phyloP scores from a whole-genome alignment of 768 basidiomycete species.

The Rhizopogon sp. region DNA sequence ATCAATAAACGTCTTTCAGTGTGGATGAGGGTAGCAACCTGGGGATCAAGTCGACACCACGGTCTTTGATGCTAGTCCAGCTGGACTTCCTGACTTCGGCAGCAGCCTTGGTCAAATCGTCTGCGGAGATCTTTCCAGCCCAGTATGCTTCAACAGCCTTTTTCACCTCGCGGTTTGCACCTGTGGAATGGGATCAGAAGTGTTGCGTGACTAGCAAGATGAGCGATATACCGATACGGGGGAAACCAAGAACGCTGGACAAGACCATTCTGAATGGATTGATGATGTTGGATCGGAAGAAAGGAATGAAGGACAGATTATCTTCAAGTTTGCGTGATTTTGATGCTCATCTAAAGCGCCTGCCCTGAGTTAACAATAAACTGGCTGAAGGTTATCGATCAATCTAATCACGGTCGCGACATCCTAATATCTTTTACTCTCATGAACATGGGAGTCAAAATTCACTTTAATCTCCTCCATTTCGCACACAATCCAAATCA shows the following conservation, averaged over 20 bases:
- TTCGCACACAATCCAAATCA: slow-evolving; percentile 4
- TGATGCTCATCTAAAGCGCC: slow-evolving; percentile 18
- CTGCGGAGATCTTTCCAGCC: slow-evolving; percentile 85
- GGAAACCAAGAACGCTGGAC: slow-evolving; percentile 89
- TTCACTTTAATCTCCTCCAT: slow-evolving; percentile 1
- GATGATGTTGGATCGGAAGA: slow-evolving; percentile 8
- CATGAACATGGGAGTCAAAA: slow-evolving; percentile 15
- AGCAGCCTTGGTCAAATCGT: slow-evolving; percentile 83
- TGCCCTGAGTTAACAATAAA: slow-evolving; percentile 28
- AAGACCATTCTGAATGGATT: slow-evolving; percentile 50
- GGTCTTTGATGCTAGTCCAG: slow-evolving; percentile 82
- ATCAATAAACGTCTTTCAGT: slow-evolving; percentile 10
- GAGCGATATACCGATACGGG: slow-evolving; percentile 66
- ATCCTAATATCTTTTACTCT: neutral
- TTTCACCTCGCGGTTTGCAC: slow-evolving; percentile 92
- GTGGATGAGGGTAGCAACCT: slow-evolving; percentile 49
- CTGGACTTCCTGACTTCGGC: slow-evolving; percentile 83
- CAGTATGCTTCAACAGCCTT: slow-evolving; percentile 99
- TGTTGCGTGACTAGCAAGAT: neutral
- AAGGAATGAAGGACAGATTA: slow-evolving; percentile 8
- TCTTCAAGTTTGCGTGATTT: slow-evolving; percentile 17
- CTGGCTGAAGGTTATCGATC: neutral
- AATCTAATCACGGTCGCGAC: slow-evolving; percentile 14
- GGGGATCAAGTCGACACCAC: slow-evolving; percentile 86
- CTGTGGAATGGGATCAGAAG: slow-evolving; percentile 31